Evolutionary conservation across 768 basidiomycete species (phyloP), one percentile per base, ranked within the genome.

Genomic region (Trametes cinnabarina): DNA sequence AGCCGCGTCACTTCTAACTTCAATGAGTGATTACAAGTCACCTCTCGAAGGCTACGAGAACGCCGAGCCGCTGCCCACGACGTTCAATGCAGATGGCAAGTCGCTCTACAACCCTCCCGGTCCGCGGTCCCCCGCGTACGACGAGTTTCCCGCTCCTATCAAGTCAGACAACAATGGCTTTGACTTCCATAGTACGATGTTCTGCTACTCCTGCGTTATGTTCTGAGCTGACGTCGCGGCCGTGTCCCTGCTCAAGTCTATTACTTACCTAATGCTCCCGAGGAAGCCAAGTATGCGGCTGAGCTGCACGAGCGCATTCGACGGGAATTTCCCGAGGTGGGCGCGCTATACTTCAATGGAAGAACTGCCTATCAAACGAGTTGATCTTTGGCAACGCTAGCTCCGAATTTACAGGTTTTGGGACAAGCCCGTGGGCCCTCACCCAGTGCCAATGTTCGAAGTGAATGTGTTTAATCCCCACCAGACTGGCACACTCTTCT

Each of bases 391-490:
- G 9, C 19, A 51, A 4, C 30, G 0, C 23, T 54, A 88, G 87
- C 71, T 88, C 26, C 79, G 82, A 32, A 80, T 87, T 39, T 85
- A 82, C 67, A 76, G 66, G 47, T 74, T 88, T 63, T 85, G 80
- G 82, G 86, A 87, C 55, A 79, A 72, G 34, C 77, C 87, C 2
- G 72, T 88, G 39, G 87, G 84, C 1, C 88, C 86, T 0, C 88
- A 89, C 62, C 83, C 87, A 0, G 82, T 80, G 9, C 79, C 84
- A 7, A 88, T 88, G 86, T 89, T 88, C 65, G 81, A 89, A 67
- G 79, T 88, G 57, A 82, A 89, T 66, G 82, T 81, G 1, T 83
- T 84, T 69, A 82, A 63, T 30, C 87, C 87, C 10, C 84, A 83
- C 63, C 82, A 88, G 65, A 87, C 84, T 0, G 87, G 88, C 0